phyloP scores from a whole-genome alignment of 164 flowering plant genomes.

The Vitis riparia region DNA sequence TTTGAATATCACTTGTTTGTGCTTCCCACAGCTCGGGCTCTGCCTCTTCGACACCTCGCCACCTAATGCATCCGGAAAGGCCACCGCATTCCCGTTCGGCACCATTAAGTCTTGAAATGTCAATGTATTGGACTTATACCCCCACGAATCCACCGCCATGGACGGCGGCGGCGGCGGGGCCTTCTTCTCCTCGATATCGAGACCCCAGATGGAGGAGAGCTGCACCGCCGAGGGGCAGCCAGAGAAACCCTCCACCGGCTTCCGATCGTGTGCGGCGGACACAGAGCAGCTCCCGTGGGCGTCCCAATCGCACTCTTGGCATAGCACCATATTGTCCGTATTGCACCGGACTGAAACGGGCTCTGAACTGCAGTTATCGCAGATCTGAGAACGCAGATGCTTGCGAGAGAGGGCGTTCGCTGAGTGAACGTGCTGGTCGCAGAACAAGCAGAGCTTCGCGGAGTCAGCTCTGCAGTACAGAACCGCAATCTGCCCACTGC shows the following conservation, averaged over 20 bases:
- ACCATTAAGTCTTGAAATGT: slow-evolving; percentile 52
- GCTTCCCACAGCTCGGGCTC: slow-evolving; percentile 46
- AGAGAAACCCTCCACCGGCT: slow-evolving; percentile 52
- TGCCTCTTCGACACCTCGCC: slow-evolving; percentile 23
- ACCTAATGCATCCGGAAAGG: neutral
- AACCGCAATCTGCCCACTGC: slow-evolving; percentile 50
- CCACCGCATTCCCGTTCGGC: slow-evolving; percentile 27
- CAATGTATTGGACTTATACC: slow-evolving; percentile 2
- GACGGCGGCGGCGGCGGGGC: neutral
- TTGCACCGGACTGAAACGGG: slow-evolving; percentile 23
- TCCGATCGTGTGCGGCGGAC: slow-evolving; percentile 50
- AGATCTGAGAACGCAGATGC: slow-evolving; percentile 38
- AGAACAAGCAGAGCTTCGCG: slow-evolving; percentile 64
- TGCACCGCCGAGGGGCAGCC: slow-evolving; percentile 64
- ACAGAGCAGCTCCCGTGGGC: slow-evolving; percentile 54
- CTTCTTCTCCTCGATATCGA: slow-evolving; percentile 37
- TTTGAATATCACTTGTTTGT: slow-evolving; percentile 51
- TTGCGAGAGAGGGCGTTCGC: slow-evolving; percentile 40
- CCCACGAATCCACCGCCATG: slow-evolving; percentile 24
- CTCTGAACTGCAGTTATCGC: slow-evolving; percentile 27
- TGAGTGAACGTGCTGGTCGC: slow-evolving; percentile 45
- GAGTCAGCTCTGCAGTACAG: slow-evolving; percentile 82
- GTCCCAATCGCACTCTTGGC: slow-evolving; percentile 52
- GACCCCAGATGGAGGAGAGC: slow-evolving; percentile 55
- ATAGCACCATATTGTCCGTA: slow-evolving; percentile 30